Evolutionary conservation across 192 early-diverging fungal species (phyloP).

Genomic region (Coemansia sp.): DNA sequence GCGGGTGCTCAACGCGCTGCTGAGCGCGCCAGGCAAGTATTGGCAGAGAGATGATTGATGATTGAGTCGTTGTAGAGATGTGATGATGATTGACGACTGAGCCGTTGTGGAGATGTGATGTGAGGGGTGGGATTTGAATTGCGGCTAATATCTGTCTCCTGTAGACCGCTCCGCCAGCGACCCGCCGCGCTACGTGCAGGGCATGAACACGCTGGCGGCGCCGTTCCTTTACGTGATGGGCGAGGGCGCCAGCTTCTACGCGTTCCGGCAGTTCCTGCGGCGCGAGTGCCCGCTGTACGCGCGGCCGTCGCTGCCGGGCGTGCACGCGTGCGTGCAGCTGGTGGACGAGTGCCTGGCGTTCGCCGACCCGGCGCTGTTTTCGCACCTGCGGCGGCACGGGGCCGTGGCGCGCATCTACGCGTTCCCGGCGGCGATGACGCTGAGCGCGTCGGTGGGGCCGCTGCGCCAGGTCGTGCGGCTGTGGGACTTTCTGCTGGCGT

Average conservation of each 20-base stretch:
- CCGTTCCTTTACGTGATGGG: slow-evolving; percentile 91
- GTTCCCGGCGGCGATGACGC: slow-evolving; percentile 86
- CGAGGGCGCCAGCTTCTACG: slow-evolving; percentile 88
- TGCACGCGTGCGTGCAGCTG: slow-evolving; percentile 86
- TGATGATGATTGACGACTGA: too few species aligned
- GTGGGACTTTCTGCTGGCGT: slow-evolving; percentile 92
- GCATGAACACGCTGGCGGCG: slow-evolving; percentile 91
- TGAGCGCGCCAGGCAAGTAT: slow-evolving; percentile 72
- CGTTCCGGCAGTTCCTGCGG: slow-evolving; percentile 84
- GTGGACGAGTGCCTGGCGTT: slow-evolving; percentile 76
- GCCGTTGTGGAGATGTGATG: too few species aligned
- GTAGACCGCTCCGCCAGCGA: slow-evolving; percentile 40
- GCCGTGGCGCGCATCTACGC: slow-evolving; percentile 81
- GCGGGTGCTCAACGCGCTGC: slow-evolving; percentile 82
- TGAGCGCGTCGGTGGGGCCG: slow-evolving; percentile 86
- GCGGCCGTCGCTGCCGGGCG: slow-evolving; percentile 83
- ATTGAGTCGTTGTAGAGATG: too few species aligned
- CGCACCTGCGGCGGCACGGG: slow-evolving; percentile 66
- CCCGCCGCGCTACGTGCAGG: slow-evolving; percentile 78
- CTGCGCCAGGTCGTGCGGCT: slow-evolving; percentile 76
- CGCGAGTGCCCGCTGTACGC: slow-evolving; percentile 91
- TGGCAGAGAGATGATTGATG: too few species aligned
- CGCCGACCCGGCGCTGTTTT: slow-evolving; percentile 72
- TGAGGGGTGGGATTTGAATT: too few species aligned
- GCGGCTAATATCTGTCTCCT: neutral